phyloP scores from a whole-genome alignment of 1,284 basidiomycete genomes.

The Xerocomus amazonicus region DNA sequence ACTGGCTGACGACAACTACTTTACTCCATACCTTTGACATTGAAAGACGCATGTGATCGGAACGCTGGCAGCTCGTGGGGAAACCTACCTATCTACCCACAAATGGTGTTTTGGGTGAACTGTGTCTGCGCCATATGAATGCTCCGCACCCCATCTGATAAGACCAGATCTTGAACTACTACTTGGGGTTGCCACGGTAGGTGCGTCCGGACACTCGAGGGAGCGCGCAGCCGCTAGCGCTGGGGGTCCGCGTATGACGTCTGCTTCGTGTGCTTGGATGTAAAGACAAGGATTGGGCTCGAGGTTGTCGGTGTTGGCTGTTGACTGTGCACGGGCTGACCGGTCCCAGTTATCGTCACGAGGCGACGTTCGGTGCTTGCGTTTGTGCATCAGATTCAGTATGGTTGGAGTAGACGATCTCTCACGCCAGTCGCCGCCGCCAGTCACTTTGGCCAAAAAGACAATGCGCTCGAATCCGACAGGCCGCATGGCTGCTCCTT shows the following conservation, averaged over 20 bases:
- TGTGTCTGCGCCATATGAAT: conserved; percentile 5
- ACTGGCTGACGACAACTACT: conserved; percentile 2
- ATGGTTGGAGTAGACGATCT: background rate
- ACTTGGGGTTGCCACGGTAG: conserved; percentile 4
- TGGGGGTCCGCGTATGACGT: conserved; percentile 50
- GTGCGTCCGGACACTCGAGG: conserved; percentile 40
- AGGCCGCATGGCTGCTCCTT: too few relatives aligned
- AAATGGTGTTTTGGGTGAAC: conserved; percentile 36
- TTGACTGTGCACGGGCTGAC: background rate
- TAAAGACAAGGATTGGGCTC: conserved; percentile 39
- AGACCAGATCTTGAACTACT: conserved; percentile 39
- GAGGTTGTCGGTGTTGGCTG: background rate
- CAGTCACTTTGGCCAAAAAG: too few relatives aligned
- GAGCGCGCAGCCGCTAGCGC: conserved; percentile 38
- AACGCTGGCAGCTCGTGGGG: conserved; percentile 9
- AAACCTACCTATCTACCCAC: conserved; percentile 60
- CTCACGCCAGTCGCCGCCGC: background rate
- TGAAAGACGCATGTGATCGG: conserved; percentile 8
- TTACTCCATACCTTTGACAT: conserved; percentile 7
- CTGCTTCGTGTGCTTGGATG: conserved; percentile 67
- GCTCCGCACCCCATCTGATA: conserved; percentile 40
- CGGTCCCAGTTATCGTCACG: conserved; percentile 14
- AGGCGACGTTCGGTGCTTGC: conserved; percentile 19
- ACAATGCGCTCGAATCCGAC: too few relatives aligned
- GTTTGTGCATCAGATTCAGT: conserved; percentile 21